Conservation (phyloP, 2,329 filamentous ascomycete genomes). For the Alternaria solani region DNA sequence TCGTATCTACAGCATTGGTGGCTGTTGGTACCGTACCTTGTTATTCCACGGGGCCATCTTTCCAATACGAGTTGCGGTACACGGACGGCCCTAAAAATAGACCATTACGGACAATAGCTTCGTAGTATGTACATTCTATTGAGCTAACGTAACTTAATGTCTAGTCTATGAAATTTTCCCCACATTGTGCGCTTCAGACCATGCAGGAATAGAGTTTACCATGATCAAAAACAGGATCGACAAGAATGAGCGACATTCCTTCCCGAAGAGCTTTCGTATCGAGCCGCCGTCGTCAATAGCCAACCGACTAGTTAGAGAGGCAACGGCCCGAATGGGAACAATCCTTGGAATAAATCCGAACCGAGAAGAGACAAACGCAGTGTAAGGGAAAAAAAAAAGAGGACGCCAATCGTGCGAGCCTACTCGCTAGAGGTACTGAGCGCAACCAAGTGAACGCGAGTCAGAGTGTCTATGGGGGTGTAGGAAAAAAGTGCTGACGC, state of each 20-base stretch:
- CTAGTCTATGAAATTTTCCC: slow-evolving; percentile 5
- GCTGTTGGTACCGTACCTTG: slow-evolving; percentile 10
- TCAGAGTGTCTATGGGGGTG: slow-evolving; percentile 7
- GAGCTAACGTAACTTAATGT: not conserved
- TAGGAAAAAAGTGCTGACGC: slow-evolving; percentile 1
- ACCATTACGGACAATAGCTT: not conserved
- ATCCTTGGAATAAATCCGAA: slow-evolving; percentile 1
- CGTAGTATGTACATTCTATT: slow-evolving; percentile 1
- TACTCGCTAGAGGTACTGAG: slow-evolving; percentile 3
- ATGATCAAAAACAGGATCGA: not conserved
- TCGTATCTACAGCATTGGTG: slow-evolving; percentile 17
- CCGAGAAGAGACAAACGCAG: slow-evolving; percentile 3
- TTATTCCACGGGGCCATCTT: not conserved
- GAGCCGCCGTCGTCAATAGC: slow-evolving; percentile 14
- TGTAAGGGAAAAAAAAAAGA: slow-evolving; percentile 3
- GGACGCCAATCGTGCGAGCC: slow-evolving; percentile 20
- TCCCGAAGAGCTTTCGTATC: slow-evolving; percentile 10
- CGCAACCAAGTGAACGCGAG: slow-evolving; percentile 12
- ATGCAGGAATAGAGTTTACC: slow-evolving; percentile 13
- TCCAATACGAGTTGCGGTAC: slow-evolving; percentile 14
- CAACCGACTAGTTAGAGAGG: slow-evolving; percentile 20
- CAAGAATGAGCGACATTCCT: slow-evolving; percentile 19
- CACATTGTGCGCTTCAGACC: slow-evolving; percentile 3
- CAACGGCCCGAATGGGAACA: slow-evolving; percentile 4
- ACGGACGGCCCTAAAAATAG: slow-evolving; percentile 23